phyloP scores from a whole-genome alignment of 2,329 filamentous ascomycete species.

The Mariannaea sp. region DNA sequence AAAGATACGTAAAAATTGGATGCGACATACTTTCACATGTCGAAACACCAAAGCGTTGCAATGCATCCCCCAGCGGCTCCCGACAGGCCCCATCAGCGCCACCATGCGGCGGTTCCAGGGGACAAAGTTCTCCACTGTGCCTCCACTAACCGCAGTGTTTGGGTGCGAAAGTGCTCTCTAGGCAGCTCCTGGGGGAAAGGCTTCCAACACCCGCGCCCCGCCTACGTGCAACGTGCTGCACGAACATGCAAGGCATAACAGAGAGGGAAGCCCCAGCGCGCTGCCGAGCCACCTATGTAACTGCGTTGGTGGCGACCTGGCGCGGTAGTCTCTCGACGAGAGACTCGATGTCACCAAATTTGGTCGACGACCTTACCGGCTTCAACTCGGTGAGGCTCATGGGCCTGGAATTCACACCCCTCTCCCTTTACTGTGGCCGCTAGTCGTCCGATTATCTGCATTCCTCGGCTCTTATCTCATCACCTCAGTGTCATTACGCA shows the following conservation, averaged over 20 bases:
- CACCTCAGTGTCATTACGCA: constrained; percentile 18
- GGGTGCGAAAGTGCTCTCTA: background rate
- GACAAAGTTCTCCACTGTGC: constrained; percentile 5
- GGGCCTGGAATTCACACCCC: constrained; percentile 18
- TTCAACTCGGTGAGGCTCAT: constrained; percentile 19
- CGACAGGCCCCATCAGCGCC: constrained; percentile 13
- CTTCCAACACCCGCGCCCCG: constrained; percentile 6
- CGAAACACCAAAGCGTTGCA: constrained; percentile 15
- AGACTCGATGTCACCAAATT: constrained; percentile 26
- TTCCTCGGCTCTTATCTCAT: constrained; percentile 26
- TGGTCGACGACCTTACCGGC: constrained; percentile 25
- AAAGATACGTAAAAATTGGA: constrained; percentile 25
- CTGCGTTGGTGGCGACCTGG: constrained; percentile 15
- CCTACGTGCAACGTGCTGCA: constrained; percentile 3
- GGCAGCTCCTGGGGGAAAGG: background rate
- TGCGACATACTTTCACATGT: constrained; percentile 38
- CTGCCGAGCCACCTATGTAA: constrained; percentile 16
- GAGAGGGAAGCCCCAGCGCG: constrained; percentile 22
- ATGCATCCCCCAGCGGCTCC: constrained; percentile 1
- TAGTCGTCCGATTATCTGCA: constrained; percentile 25
- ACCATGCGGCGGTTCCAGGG: constrained; percentile 17
- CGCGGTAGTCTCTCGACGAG: constrained; percentile 16
- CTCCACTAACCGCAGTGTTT: constrained; percentile 11
- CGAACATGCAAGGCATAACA: constrained; percentile 12
- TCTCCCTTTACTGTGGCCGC: constrained; percentile 19